A percentile compares a stretch with the other conserved stretches of the same genome.
phyloP scores from a whole-genome alignment of 108 stramenopile species.

The Pseudonitzschia pungens region DNA sequence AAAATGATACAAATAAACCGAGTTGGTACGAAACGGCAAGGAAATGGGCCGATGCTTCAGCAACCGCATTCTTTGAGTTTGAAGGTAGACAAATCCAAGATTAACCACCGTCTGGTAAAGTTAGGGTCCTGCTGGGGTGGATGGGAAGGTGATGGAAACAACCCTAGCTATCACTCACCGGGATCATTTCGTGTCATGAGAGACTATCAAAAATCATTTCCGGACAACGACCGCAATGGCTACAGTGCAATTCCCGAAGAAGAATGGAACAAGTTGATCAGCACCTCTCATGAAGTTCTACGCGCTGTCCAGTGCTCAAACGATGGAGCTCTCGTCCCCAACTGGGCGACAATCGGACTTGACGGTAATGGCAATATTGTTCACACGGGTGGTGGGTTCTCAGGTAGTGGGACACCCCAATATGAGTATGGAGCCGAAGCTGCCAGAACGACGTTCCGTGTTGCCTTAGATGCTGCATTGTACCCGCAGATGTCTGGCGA shows the following conservation, averaged over 20 bases:
- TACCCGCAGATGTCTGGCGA: constrained; percentile 23
- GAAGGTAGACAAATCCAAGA: constrained; percentile 10
- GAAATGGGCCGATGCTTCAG: constrained; percentile 40
- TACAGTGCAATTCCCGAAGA: constrained; percentile 17
- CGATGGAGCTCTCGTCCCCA: constrained; percentile 24
- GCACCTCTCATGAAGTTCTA: constrained; percentile 26
- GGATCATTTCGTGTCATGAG: constrained; percentile 31
- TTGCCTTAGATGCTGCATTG: constrained; percentile 32
- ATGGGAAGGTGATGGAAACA: constrained; percentile 33
- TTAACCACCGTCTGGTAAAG: constrained; percentile 20
- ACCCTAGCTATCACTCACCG: constrained; percentile 37
- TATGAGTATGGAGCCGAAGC: constrained; percentile 35
- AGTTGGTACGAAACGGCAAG: constrained; percentile 32
- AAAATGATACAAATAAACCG: constrained; percentile 23
- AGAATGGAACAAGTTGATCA: constrained; percentile 28
- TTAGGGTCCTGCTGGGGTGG: constrained; percentile 39
- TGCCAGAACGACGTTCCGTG: constrained; percentile 26
- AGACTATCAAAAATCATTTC: constrained; percentile 27
- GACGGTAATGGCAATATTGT: background rate
- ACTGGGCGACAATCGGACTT: constrained; percentile 29
- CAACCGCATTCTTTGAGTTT: constrained; percentile 27
- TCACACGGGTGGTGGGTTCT: constrained; percentile 23
- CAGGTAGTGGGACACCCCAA: constrained; percentile 34
- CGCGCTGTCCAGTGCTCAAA: constrained; percentile 29
- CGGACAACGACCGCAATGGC: constrained; percentile 10